Evolutionary conservation across 2,329 filamentous ascomycete genomes (phyloP).

Genomic region (Neocatenulostroma microsporum): DNA sequence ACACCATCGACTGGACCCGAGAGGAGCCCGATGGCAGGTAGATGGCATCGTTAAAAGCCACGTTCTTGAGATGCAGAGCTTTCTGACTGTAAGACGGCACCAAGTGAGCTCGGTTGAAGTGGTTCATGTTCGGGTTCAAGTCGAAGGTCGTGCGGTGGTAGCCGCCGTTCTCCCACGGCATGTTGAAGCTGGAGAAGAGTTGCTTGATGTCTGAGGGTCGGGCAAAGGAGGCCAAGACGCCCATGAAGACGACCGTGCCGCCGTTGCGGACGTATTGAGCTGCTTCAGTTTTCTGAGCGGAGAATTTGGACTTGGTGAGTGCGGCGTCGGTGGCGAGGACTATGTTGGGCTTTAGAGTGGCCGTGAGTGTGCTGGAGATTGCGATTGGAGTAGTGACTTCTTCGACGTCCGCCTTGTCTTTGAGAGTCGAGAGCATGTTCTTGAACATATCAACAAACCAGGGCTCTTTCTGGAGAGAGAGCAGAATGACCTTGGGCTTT

Average conservation of each 20-base stretch:
- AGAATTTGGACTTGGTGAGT: conserved; percentile 9
- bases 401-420: conserved; percentile 10
- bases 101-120: conserved; percentile 8
- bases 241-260: conserved; percentile 16
- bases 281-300: conserved; percentile 11
- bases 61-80: conserved; percentile 14
- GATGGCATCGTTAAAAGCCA: conserved; percentile 8
- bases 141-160: conserved; percentile 17
- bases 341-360: conserved; percentile 4
- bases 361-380: conserved; percentile 6
- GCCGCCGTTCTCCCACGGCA: conserved; percentile 15
- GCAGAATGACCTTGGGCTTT: conserved; percentile 10
- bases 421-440: conserved; percentile 7
- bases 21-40: conserved; percentile 13
- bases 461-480: conserved; percentile 15
- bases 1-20: conserved; percentile 13
- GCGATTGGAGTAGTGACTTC: conserved; percentile 11
- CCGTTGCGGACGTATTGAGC: conserved; percentile 14
- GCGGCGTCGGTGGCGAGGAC: conserved; percentile 13
- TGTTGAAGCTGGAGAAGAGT: conserved; percentile 13
- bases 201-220: conserved; percentile 6
- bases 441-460: conserved; percentile 14
- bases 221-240: conserved; percentile 12
- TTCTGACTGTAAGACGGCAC: conserved; percentile 16
- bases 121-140: conserved; percentile 11